Base-by-base conservation (phyloP, 768 basidiomycete species). In the Lenzites betulinus region DNA sequence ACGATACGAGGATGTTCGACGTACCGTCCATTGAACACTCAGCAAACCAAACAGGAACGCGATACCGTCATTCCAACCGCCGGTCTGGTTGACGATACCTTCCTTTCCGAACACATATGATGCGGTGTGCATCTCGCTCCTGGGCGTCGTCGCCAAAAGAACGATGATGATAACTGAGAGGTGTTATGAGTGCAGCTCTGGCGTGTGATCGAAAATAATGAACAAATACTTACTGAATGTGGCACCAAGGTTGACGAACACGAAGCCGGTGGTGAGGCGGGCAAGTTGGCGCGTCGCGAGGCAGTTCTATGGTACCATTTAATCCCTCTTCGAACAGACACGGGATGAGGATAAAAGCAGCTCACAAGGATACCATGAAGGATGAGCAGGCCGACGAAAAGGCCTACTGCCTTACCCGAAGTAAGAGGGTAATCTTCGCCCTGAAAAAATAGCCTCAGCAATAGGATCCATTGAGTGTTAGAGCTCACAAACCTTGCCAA, bases 201-300 rank as follows among this genome's bases (percentile, higher is more conserved):
- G 16, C n/a, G 28, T 1, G 46, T 2, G 25, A 11, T 1, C 22
- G 15, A 28, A n/a, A 47, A 1, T 26, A 0, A 3, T 11, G 30
- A 33, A 33, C 30, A 5, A 18, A 15, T 18, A 54, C 59, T 5
- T 26, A 54, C 23, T 36, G 30, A 58, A 12, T 3, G 92, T 89
- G 12, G 90, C 80, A 41, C 92, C 92, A 52, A 95, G 78, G 73
- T 96, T 95, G 67, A 95, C 78, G 71, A 95, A 95, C 4, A 95
- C 92, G 68, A 93, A 93, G 28, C 81, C 82, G 22, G 80, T 80
- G 2, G 93, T 93, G 62, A 93, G 75, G 18, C 78, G 79, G 0
- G 93, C 92, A 4, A 95, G 83, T 63, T 88, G 78, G 22, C 83
- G 82, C 1, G 93, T 95, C 1, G 87, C 85, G 28, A 92, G 71